A percentile compares a stretch with the other conserved stretches of the same genome.
phyloP scores from a whole-genome alignment of 441 rosid species.

The Jatropha multifida region DNA sequence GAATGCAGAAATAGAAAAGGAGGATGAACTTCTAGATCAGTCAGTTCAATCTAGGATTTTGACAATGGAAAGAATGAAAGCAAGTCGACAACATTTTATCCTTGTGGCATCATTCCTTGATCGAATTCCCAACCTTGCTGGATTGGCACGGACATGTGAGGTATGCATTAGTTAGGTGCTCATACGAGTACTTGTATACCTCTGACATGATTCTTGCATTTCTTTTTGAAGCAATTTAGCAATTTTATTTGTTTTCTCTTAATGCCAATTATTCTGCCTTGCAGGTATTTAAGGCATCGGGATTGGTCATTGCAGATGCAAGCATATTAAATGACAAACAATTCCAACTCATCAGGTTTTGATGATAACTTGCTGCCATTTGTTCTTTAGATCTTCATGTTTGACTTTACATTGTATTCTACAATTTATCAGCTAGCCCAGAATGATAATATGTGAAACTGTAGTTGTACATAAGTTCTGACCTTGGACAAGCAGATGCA shows the following conservation, averaged over 20 bases:
- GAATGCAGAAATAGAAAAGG: conserved; percentile 78
- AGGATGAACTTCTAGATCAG: conserved; percentile 73
- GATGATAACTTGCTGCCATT: conserved; percentile 7
- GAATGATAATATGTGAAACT: background rate
- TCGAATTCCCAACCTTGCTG: conserved; percentile 97
- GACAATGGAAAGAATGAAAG: conserved; percentile 58
- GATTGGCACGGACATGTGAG: conserved; percentile 96
- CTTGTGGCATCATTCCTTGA: conserved; percentile 90
- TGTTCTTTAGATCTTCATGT: background rate
- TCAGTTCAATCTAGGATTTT: conserved; percentile 69
- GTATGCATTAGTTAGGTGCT: conserved; percentile 35
- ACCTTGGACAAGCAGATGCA: background rate
- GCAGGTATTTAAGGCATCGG: conserved; percentile 83
- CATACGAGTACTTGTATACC: conserved; percentile 6
- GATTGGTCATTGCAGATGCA: conserved; percentile 70
- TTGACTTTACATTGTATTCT: background rate
- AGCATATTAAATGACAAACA: conserved; percentile 73
- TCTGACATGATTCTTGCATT: background rate
- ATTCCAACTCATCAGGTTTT: conserved; percentile 91
- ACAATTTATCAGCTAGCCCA: background rate
- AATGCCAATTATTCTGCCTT: conserved; percentile 24
- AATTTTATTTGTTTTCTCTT: conserved; percentile 15
- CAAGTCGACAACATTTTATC: conserved; percentile 70
- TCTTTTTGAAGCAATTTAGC: conserved; percentile 5
- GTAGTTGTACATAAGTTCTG: background rate